Conservation (phyloP, 169 alveolate genomes). For the Theileria annulata region DNA sequence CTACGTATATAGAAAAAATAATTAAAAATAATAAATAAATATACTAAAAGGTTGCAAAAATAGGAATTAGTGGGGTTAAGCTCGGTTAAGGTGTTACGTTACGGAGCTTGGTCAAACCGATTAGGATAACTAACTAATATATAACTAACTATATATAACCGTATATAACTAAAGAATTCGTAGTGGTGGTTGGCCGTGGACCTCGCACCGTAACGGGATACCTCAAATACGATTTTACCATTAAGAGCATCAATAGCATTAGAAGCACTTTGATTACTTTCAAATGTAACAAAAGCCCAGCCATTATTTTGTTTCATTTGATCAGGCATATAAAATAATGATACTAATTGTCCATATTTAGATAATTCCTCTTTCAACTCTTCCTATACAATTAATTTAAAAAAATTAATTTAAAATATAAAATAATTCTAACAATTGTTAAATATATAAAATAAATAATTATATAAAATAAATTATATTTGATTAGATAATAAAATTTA, state of each 20-base stretch:
- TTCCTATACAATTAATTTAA: conserved; percentile 54
- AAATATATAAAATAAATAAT: not conserved
- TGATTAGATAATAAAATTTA: not conserved
- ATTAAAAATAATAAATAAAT: no score
- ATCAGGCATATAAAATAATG: conserved; percentile 74
- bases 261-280: conserved; percentile 54
- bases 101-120: no score
- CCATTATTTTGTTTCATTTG: conserved; percentile 67
- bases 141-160: not conserved
- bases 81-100: no score
- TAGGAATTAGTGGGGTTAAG: no score
- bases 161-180: not conserved
- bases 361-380: conserved; percentile 61
- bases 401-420: not conserved
- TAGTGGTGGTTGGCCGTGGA: not conserved
- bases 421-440: not conserved
- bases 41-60: no score
- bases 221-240: conserved; percentile 65
- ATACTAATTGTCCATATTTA: conserved; percentile 66
- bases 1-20: no score
- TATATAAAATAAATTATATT: not conserved
- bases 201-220: conserved; percentile 47
- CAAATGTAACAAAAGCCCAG: conserved; percentile 76
- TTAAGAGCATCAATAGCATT: conserved; percentile 71
- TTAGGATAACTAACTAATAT: not conserved